Conservation (phyloP, 176 grass and related monocot species). For the Chrysopogon serrulatus region DNA sequence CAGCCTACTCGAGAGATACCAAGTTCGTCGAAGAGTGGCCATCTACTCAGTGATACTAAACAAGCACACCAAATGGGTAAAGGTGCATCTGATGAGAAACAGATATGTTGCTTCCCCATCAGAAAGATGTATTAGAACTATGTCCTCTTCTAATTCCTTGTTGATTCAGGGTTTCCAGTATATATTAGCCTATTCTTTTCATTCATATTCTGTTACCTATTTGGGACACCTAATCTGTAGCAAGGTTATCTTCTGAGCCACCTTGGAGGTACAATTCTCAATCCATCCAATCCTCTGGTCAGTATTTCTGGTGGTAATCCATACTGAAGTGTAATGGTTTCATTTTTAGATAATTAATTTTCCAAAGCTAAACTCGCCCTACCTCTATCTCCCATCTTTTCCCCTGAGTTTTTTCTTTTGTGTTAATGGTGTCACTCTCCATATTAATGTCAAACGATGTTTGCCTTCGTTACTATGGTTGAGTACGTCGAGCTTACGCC, state of each 20-base stretch:
- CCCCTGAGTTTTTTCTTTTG: no score
- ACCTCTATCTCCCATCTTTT: no score
- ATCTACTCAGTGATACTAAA: not conserved
- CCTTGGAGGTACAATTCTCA: not conserved
- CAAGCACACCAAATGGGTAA: not conserved
- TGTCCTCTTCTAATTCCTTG: no score
- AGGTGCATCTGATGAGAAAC: constrained; percentile 30
- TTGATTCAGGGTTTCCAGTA: not conserved
- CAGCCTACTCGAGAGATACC: not conserved
- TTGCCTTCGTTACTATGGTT: no score
- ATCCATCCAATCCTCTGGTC: not conserved
- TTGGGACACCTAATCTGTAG: not conserved
- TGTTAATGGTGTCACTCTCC: no score
- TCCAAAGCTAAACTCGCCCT: no score
- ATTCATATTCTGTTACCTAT: not conserved
- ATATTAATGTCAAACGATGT: no score
- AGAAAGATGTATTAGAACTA: constrained; percentile 24
- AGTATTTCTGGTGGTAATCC: not conserved
- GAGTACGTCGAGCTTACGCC: no score
- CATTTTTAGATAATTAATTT: no score
- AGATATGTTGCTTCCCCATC: constrained; percentile 42
- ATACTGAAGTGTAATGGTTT: not conserved
- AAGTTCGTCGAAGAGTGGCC: no score
- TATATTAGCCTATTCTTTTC: constrained; percentile 30
- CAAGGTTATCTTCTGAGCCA: not conserved